phyloP scores from a whole-genome alignment of 2,329 filamentous ascomycete genomes.

The Xylaria sp. region DNA sequence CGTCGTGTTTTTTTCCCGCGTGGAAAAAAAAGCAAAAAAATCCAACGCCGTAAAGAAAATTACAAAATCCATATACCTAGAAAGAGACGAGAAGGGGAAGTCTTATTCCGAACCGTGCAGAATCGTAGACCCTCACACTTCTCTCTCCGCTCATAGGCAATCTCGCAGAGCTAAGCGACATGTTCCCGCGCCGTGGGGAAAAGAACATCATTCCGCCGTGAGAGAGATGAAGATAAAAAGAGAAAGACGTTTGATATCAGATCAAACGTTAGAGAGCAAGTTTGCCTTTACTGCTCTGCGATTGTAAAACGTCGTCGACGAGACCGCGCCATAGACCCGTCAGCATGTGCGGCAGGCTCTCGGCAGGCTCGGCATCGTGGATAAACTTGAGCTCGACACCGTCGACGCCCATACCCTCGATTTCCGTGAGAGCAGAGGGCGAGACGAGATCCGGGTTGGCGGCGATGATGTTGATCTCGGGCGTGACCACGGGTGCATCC shows the following conservation, averaged over 20 bases:
- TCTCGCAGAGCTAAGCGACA: background rate
- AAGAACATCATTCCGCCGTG: background rate
- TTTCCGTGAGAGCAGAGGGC: constrained; percentile 48
- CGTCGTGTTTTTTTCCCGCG: too few relatives aligned
- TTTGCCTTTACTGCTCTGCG: constrained; percentile 26
- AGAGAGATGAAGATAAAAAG: constrained; percentile 24
- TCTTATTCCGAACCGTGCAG: background rate
- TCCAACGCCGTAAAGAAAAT: background rate
- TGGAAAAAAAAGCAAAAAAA: too few relatives aligned
- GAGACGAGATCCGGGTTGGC: constrained; percentile 50
- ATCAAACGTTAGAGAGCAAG: constrained; percentile 24
- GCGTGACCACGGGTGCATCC: constrained; percentile 38
- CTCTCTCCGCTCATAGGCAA: background rate
- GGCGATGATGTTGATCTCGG: constrained; percentile 52
- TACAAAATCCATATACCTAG: background rate
- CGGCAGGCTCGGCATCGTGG: constrained; percentile 34
- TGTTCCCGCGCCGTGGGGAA: background rate
- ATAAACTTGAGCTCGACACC: constrained; percentile 51
- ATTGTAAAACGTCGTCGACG: constrained; percentile 41
- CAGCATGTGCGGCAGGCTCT: constrained; percentile 43
- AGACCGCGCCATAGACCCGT: constrained; percentile 52
- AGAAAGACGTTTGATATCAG: constrained; percentile 16
- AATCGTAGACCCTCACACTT: background rate
- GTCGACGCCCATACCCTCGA: constrained; percentile 55
- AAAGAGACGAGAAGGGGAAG: too few relatives aligned